Conservation (phyloP, 495 filamentous ascomycete species). For the Rostrohypoxylon terebratum region DNA sequence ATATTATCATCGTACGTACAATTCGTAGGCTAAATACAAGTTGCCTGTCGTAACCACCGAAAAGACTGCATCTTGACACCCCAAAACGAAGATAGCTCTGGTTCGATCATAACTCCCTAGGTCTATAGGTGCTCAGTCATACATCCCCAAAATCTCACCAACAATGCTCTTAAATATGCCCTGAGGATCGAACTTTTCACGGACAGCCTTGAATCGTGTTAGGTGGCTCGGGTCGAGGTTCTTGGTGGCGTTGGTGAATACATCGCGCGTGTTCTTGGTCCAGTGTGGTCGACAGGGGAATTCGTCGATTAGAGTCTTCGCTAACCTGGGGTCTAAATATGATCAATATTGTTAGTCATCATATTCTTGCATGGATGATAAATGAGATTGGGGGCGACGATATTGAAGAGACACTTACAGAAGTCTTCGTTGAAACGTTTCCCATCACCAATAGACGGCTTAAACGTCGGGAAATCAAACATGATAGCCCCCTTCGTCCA, state of each 20-base stretch:
- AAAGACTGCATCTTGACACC: neutral
- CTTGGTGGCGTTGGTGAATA: conserved; percentile 57
- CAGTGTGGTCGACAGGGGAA: conserved; percentile 63
- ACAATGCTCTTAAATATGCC: conserved; percentile 60
- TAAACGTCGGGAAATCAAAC: conserved; percentile 63
- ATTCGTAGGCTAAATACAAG: neutral
- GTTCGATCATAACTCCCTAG: neutral
- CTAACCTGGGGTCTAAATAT: conserved; percentile 54
- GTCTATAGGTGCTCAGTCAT: conserved; percentile 29
- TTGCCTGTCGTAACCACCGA: neutral
- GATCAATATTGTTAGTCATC: conserved; percentile 22
- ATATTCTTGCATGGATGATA: neutral
- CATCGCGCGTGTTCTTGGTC: conserved; percentile 65
- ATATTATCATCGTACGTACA: conserved; percentile 11
- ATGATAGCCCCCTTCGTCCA: conserved; percentile 64
- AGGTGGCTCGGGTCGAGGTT: conserved; percentile 61
- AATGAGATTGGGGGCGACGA: neutral
- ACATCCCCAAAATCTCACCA: conserved; percentile 61
- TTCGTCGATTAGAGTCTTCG: conserved; percentile 61
- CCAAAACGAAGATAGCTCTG: neutral
- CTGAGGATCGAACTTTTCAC: conserved; percentile 59
- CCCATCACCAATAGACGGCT: conserved; percentile 58
- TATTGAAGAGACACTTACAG: conserved; percentile 50
- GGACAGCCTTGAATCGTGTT: conserved; percentile 57
- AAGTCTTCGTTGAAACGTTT: conserved; percentile 63